A percentile compares a stretch with the other conserved stretches of the same genome.
These are phyloP conservation scores for Fusarium torulosum DNA, from an alignment of 2,329 filamentous ascomycete genomes.

Conservation along the genomic window DNA sequence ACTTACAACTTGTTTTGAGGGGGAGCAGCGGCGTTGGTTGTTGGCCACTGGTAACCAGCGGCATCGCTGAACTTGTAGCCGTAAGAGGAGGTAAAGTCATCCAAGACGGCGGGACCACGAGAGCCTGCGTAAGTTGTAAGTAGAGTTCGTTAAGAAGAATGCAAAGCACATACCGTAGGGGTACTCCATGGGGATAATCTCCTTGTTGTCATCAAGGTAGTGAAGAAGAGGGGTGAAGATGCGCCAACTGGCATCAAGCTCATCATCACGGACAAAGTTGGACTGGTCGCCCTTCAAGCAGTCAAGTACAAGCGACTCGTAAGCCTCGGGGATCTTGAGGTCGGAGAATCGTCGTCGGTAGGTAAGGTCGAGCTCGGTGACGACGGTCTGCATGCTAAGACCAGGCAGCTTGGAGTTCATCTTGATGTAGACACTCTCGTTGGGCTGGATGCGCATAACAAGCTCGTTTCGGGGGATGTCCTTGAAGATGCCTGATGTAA, in stretches of 20 bases:
- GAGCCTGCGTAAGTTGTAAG: slow-evolving; percentile 73
- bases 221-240: slow-evolving; percentile 98
- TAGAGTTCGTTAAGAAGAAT: background rate
- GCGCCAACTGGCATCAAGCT: slow-evolving; percentile 97
- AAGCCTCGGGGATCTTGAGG: slow-evolving; percentile 98
- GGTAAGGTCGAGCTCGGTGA: slow-evolving; percentile 97
- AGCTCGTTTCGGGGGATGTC: slow-evolving; percentile 99
- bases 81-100: slow-evolving; percentile 98
- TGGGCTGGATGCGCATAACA: slow-evolving; percentile 98
- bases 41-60: slow-evolving; percentile 94
- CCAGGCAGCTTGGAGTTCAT: slow-evolving; percentile 99
- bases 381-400: slow-evolving; percentile 98
- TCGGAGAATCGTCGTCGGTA: slow-evolving; percentile 99
- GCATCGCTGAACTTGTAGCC: slow-evolving; percentile 99
- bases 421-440: slow-evolving; percentile 99
- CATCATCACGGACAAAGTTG: slow-evolving; percentile 98
- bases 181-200: slow-evolving; percentile 99
- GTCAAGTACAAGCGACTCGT: slow-evolving; percentile 97
- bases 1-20: slow-evolving; percentile 81
- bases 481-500: slow-evolving; percentile 99
- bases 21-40: slow-evolving; percentile 73
- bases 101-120: slow-evolving; percentile 93
- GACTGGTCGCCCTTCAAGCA: slow-evolving; percentile 99
- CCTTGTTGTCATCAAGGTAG: slow-evolving; percentile 99
- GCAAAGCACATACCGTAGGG: slow-evolving; percentile 79